Conservation (phyloP, 2,329 filamentous ascomycete genomes). For the Fusarium metavorans region DNA sequence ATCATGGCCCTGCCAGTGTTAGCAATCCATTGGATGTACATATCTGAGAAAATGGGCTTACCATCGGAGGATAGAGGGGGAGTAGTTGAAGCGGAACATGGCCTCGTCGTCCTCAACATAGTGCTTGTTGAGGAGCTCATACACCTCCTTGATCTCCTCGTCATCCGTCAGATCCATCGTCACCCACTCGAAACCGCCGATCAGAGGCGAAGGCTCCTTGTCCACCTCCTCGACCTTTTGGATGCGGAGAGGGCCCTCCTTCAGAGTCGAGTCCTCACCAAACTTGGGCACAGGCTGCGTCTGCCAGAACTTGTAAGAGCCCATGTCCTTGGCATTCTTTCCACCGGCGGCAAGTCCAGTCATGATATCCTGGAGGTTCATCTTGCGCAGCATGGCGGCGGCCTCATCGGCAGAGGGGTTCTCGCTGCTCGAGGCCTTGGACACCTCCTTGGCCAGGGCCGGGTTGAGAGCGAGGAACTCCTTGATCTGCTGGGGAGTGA, state of each 20-base stretch:
- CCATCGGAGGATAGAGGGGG: constrained; percentile 89
- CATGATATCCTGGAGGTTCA: constrained; percentile 78
- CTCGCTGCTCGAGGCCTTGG: constrained; percentile 50
- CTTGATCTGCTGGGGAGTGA: constrained; percentile 68
- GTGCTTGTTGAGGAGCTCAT: constrained; percentile 89
- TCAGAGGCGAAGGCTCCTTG: constrained; percentile 79
- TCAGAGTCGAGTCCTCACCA: constrained; percentile 66
- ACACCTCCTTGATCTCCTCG: constrained; percentile 86
- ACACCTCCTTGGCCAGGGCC: constrained; percentile 72
- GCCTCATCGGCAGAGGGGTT: constrained; percentile 57
- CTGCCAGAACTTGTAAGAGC: constrained; percentile 97
- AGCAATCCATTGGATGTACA: not conserved
- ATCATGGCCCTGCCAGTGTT: constrained; percentile 81
- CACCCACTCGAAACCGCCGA: constrained; percentile 93
- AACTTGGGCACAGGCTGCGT: constrained; percentile 96
- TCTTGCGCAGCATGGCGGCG: constrained; percentile 68
- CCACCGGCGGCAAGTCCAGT: constrained; percentile 80
- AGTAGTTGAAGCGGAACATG: constrained; percentile 98
- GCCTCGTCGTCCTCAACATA: constrained; percentile 98
- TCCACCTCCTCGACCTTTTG: constrained; percentile 84
- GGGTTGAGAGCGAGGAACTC: constrained; percentile 80
- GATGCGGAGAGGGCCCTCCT: constrained; percentile 86
- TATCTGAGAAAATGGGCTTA: constrained; percentile 48
- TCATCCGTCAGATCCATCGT: constrained; percentile 87
- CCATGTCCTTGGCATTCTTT: constrained; percentile 97